These are phyloP conservation scores for Scheffersomyces insectosa DNA, from an alignment of 1,139 yeast genomes.

Conservation along the genomic window DNA sequence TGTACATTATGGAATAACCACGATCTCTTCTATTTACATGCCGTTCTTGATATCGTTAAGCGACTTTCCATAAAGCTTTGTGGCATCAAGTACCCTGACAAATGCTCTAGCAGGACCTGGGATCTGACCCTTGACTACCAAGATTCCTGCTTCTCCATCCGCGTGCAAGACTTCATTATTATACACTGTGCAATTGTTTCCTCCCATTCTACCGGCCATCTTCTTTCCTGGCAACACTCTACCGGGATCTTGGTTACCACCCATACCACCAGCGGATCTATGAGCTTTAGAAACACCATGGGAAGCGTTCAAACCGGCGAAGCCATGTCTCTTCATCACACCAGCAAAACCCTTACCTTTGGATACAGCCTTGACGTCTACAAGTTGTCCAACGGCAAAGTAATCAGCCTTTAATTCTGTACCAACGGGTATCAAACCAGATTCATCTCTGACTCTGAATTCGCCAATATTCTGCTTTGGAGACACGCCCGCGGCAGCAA, in stretches of 20 bases:
- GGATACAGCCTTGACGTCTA: conserved; percentile 74
- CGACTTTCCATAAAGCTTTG: conserved; percentile 42
- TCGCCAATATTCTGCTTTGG: conserved; percentile 79
- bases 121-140: conserved; percentile 84
- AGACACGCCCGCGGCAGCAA: conserved; percentile 75
- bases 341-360: conserved; percentile 99
- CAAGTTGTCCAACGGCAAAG: conserved; percentile 78
- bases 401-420: conserved; percentile 80
- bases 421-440: conserved; percentile 75
- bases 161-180: conserved; percentile 77
- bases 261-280: conserved; percentile 97
- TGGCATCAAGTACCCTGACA: conserved; percentile 79
- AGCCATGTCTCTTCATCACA: conserved; percentile 97
- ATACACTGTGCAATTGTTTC: conserved; percentile 67
- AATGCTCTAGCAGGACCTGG: conserved; percentile 85
- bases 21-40: conserved; percentile 4
- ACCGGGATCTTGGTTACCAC: conserved; percentile 94
- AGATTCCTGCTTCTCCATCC: conserved; percentile 77
- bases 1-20: conserved; percentile 6
- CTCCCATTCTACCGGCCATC: conserved; percentile 99
- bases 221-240: conserved; percentile 95
- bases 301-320: conserved; percentile 85
- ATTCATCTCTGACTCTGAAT: conserved; percentile 69
- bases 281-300: conserved; percentile 96
- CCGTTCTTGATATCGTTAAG: conserved; percentile 12